phyloP scores from a whole-genome alignment of 2,329 filamentous ascomycete genomes.

The Talaromyces funiculosus region DNA sequence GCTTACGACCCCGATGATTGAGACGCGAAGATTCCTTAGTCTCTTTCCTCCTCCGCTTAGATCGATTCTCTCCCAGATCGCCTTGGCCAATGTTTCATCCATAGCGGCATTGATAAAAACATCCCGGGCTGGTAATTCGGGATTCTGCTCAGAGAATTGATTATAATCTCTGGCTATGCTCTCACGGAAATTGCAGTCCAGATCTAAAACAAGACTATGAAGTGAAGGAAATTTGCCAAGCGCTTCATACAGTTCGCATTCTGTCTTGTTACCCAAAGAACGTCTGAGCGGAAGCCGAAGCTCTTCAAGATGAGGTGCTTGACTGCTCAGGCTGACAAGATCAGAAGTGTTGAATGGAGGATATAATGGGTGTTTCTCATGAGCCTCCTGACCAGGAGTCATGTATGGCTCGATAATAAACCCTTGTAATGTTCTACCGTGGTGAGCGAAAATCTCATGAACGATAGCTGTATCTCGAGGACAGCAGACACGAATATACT shows the following conservation, averaged over 20 bases:
- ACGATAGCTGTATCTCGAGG: conserved; percentile 1
- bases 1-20: neutral
- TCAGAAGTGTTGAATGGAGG: neutral
- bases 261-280: conserved; percentile 9
- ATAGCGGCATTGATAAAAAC: conserved; percentile 15
- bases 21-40: neutral
- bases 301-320: conserved; percentile 12
- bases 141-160: conserved; percentile 4
- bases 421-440: neutral
- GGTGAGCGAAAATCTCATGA: neutral
- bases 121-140: neutral
- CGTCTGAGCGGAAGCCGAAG: conserved; percentile 12
- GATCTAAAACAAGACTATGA: conserved; percentile 10
- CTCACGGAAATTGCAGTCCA: conserved; percentile 3
- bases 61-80: conserved; percentile 13
- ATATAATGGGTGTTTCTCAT: neutral
- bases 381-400: neutral
- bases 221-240: conserved; percentile 12
- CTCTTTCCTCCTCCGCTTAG: neutral
- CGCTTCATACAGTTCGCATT: conserved; percentile 16
- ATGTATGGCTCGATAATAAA: neutral
- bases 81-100: conserved; percentile 12
- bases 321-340: conserved; percentile 5
- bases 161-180: neutral
- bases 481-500: conserved; percentile 4